Conservation (phyloP, 176 grass and related monocot species). For the Melocanna baccifera region DNA sequence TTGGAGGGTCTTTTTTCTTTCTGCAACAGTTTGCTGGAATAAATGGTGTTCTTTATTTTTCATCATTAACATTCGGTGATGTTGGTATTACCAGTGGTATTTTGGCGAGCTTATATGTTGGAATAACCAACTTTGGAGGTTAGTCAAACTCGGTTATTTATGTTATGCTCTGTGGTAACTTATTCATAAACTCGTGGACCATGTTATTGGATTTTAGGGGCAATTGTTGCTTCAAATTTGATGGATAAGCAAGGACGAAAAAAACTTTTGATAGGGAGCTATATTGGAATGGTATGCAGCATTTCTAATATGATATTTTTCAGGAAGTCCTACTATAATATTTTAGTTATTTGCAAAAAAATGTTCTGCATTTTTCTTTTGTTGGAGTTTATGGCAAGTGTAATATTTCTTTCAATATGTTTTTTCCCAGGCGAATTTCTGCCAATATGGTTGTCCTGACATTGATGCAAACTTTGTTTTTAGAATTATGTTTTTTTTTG, state of each 20-base stretch:
- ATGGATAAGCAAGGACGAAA: slow-evolving; percentile 98
- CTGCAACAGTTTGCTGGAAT: slow-evolving; percentile 99
- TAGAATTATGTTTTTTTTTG: too few relatives aligned
- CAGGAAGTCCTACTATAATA: background rate
- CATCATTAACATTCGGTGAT: slow-evolving; percentile 96
- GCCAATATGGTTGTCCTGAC: slow-evolving; percentile 8
- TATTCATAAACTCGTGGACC: slow-evolving; percentile 35
- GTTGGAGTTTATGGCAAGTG: background rate
- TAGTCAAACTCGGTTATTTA: slow-evolving; percentile 21
- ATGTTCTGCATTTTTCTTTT: background rate
- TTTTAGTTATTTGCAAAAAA: background rate
- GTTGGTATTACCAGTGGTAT: slow-evolving; percentile 83
- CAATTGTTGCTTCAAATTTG: slow-evolving; percentile 80
- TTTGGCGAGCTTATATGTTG: slow-evolving; percentile 91
- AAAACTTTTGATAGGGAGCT: slow-evolving; percentile 91
- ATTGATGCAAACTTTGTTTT: background rate
- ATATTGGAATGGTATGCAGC: slow-evolving; percentile 81
- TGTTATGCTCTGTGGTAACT: background rate
- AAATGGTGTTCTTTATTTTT: slow-evolving; percentile 99
- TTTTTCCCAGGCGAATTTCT: background rate
- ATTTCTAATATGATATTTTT: slow-evolving; percentile 4
- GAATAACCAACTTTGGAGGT: slow-evolving; percentile 96
- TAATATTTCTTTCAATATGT: background rate
- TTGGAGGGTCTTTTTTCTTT: slow-evolving; percentile 93
- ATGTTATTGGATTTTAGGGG: slow-evolving; percentile 55